These are phyloP conservation scores for Nicotiana knightiana DNA, from an alignment of 257 asterid genomes.

Conservation along the genomic window DNA sequence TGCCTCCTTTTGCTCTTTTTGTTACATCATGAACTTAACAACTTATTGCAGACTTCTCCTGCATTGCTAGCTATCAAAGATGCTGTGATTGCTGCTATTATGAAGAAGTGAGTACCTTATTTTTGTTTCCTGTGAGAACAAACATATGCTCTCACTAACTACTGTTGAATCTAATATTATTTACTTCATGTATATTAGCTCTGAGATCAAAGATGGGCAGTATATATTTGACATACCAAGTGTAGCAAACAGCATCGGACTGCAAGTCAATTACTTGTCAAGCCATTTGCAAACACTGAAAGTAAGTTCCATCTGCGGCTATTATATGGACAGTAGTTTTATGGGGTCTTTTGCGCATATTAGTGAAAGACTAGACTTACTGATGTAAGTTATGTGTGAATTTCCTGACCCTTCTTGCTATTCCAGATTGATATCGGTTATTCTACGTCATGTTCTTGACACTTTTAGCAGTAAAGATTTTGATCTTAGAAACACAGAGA, in stretches of 20 bases:
- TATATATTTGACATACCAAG: slow-evolving; percentile 76
- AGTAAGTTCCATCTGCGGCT: slow-evolving; percentile 31
- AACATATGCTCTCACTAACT: slow-evolving; percentile 6
- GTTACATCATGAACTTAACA: slow-evolving; percentile 17
- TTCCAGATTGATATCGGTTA: slow-evolving; percentile 3
- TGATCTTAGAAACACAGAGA: neutral
- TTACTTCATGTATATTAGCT: slow-evolving; percentile 36
- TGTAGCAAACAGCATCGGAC: slow-evolving; percentile 52
- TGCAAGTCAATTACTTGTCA: slow-evolving; percentile 53
- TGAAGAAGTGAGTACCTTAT: slow-evolving; percentile 61
- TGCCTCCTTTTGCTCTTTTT: slow-evolving; percentile 4
- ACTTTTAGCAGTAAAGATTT: neutral
- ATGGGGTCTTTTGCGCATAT: neutral
- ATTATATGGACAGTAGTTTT: neutral
- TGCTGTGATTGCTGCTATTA: slow-evolving; percentile 54
- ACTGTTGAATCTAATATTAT: slow-evolving; percentile 16
- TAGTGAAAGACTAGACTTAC: neutral
- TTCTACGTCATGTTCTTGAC: neutral
- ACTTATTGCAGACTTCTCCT: slow-evolving; percentile 70
- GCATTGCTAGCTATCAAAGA: slow-evolving; percentile 61
- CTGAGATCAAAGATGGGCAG: slow-evolving; percentile 89
- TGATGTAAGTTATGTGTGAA: neutral
- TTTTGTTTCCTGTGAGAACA: slow-evolving; percentile 13
- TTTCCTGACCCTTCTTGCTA: neutral
- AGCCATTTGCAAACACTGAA: slow-evolving; percentile 69